phyloP scores from a whole-genome alignment of 2,329 filamentous ascomycete species.

The Pseudogymnoascus sp. region DNA sequence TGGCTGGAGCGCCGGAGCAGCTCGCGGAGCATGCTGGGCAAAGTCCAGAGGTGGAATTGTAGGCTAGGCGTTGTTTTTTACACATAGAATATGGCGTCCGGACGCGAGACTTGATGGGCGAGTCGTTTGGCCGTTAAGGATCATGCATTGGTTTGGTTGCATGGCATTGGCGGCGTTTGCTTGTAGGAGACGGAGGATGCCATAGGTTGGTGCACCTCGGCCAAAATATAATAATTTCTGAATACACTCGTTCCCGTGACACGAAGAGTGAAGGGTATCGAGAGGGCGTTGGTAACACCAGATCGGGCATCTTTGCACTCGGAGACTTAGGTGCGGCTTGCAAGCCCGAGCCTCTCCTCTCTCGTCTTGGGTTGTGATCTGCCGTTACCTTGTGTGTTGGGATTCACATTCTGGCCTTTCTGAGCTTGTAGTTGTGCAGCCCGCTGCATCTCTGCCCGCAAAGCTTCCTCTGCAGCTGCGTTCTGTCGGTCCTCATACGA shows the following conservation, averaged over 20 bases:
- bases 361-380: conserved; percentile 25
- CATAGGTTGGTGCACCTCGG: background rate
- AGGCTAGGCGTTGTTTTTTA: conserved; percentile 7
- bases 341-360: conserved; percentile 32
- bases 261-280: conserved; percentile 30
- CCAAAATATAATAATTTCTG: conserved; percentile 8
- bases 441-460: conserved; percentile 18
- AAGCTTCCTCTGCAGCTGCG: conserved; percentile 30
- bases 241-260: conserved; percentile 41
- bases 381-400: conserved; percentile 19
- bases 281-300: background rate
- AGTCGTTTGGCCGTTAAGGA: background rate
- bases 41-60: conserved; percentile 1
- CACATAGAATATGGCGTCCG: conserved; percentile 7
- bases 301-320: background rate
- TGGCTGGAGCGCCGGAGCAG: background rate
- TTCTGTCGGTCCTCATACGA: conserved; percentile 59
- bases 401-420: conserved; percentile 18
- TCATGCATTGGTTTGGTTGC: conserved; percentile 7
- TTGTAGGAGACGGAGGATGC: background rate
- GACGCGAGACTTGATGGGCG: background rate
- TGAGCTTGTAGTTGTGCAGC: conserved; percentile 20
- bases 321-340: conserved; percentile 16
- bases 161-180: conserved; percentile 6
- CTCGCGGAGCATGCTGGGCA: background rate